These are phyloP conservation scores for Saturnispora besseyi DNA, from an alignment of 805 yeast species.

Conservation along the genomic window DNA sequence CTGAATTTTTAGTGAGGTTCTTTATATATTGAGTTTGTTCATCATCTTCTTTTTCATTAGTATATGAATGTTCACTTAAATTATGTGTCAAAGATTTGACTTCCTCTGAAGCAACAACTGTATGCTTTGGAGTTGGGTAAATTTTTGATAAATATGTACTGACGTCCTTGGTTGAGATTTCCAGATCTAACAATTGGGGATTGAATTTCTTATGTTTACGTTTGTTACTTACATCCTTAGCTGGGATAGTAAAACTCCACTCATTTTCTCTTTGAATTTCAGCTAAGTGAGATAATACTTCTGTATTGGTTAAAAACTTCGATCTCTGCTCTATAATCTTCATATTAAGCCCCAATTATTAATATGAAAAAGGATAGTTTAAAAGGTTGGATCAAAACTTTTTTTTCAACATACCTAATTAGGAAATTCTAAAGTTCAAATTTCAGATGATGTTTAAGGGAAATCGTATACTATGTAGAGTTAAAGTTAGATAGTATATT, in stretches of 20 bases:
- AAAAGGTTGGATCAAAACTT: not conserved
- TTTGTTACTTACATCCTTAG: conserved; percentile 12
- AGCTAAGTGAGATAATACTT: conserved; percentile 48
- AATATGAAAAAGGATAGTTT: not conserved
- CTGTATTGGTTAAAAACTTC: conserved; percentile 54
- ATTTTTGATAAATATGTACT: conserved; percentile 31
- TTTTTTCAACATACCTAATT: not conserved
- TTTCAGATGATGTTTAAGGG: not conserved
- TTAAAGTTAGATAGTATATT: no score
- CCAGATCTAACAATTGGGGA: conserved; percentile 36
- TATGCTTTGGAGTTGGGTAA: conserved; percentile 5
- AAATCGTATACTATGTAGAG: no score
- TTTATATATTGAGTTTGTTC: not conserved
- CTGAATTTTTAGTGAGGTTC: conserved; percentile 23
- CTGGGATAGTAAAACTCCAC: conserved; percentile 35
- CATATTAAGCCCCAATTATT: conserved; percentile 5
- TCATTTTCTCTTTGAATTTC: conserved; percentile 38
- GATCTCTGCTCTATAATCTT: conserved; percentile 45
- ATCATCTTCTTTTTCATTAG: not conserved
- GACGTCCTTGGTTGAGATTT: conserved; percentile 40
- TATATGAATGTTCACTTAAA: not conserved
- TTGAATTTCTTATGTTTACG: conserved; percentile 24
- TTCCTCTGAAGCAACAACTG: not conserved
- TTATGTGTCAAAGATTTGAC: not conserved
- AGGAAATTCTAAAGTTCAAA: not conserved